Evolutionary conservation across 2,329 filamentous ascomycete genomes (phyloP), one percentile per base, ranked within the genome.

Genomic region (Botrytis fabae): DNA sequence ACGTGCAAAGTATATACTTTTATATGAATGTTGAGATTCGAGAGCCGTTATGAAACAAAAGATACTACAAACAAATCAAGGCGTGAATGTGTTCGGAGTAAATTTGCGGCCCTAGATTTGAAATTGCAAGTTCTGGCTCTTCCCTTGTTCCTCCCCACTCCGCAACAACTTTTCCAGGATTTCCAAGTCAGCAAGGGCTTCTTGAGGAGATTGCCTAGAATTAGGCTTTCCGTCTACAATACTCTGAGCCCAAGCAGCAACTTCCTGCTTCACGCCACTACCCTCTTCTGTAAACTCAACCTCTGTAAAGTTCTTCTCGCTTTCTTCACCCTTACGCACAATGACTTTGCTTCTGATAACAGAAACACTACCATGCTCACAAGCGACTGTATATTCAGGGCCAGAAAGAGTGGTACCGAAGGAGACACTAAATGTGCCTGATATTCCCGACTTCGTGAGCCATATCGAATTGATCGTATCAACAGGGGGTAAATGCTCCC

Each of bases 391-490:
- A 63, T 78, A 80, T 64, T 79, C 79, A n/a, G 72, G 76, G 4
- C 78, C 79, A 22, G 75, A 76, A 10, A 80, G 74, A 4, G 77
- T 79, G 1, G 79, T 81, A 12, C 80, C 80, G 61, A 81, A 81
- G 18, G 76, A 79, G 8, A 78, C 74, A 0, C 75, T 75, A 35
- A 81, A 80, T 2, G 80, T 80, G 2, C 80, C 80, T 1, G 77
- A 78, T 14, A 80, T 73, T 18, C 80, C 80, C 35, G 77, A 78
- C 38, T 74, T 70, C 7, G 79, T 80, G 46, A 78, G 73, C 80
- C 80, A 81, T n/a, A 80, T 74, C 1, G 80, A 78, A 64, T 80
- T 79, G 4, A 81, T 74, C 1, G 80, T 81, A 64, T 81, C 80
- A 46, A 80, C 78, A 7, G 80, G 80, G 16, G 77, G 78, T 14